A percentile compares a stretch with the other conserved stretches of the same genome.
These are phyloP conservation scores for Candida adriatica DNA, from an alignment of 805 yeast genomes.

Conservation along the genomic window DNA sequence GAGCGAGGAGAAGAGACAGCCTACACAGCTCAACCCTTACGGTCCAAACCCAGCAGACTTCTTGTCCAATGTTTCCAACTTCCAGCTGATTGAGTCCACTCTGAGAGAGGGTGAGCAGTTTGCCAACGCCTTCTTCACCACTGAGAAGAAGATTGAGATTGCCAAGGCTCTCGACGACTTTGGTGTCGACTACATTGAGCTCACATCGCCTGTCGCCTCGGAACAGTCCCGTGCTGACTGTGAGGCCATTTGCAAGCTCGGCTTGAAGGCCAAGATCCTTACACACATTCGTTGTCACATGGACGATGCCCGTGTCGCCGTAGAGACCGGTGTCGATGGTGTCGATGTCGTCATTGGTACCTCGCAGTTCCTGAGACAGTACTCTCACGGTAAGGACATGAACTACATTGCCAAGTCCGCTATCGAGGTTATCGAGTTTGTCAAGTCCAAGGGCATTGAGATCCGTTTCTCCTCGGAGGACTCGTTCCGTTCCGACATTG, in stretches of 20 bases:
- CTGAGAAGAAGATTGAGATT: slow-evolving; percentile 93
- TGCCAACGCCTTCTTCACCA: slow-evolving; percentile 92
- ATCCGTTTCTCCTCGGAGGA: slow-evolving; percentile 96
- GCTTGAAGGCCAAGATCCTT: slow-evolving; percentile 89
- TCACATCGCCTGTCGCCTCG: slow-evolving; percentile 96
- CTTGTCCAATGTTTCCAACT: slow-evolving; percentile 80
- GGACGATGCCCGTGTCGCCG: slow-evolving; percentile 98
- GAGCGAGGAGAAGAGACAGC: slow-evolving; percentile 35
- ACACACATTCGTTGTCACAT: slow-evolving; percentile 98
- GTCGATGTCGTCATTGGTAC: slow-evolving; percentile 98
- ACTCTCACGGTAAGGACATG: slow-evolving; percentile 98
- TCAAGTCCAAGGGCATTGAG: slow-evolving; percentile 94
- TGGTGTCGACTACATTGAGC: slow-evolving; percentile 96
- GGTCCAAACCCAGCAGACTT: slow-evolving; percentile 94
- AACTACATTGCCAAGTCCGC: slow-evolving; percentile 94
- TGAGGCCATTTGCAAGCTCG: slow-evolving; percentile 97
- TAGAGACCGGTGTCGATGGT: slow-evolving; percentile 98
- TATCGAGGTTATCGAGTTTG: slow-evolving; percentile 93
- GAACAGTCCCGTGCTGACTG: slow-evolving; percentile 91
- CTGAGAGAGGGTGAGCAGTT: slow-evolving; percentile 98
- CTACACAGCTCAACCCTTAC: slow-evolving; percentile 60
- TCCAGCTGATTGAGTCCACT: slow-evolving; percentile 92
- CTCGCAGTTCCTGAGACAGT: slow-evolving; percentile 88
- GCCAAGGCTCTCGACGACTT: slow-evolving; percentile 96
- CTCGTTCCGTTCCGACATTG: slow-evolving; percentile 94